Conservation (phyloP, 2,329 filamentous ascomycete genomes). For the Mycocentrospora acerina region DNA sequence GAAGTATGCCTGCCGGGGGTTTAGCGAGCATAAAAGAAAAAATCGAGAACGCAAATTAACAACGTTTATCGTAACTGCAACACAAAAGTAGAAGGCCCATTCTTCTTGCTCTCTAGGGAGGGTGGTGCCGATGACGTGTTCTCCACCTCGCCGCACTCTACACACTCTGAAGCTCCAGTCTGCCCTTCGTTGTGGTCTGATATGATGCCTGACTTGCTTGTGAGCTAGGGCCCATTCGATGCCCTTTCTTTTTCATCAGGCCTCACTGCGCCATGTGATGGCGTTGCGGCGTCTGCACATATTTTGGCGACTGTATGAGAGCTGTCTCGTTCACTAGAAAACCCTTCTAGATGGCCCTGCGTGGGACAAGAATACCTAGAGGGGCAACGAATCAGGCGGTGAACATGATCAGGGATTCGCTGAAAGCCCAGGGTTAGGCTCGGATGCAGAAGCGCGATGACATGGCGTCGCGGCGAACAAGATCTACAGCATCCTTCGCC, state of each 20-base stretch:
- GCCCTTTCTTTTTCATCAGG: constrained; percentile 26
- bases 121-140: constrained; percentile 37
- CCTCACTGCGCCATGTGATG: constrained; percentile 31
- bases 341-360: constrained; percentile 9
- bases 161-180: constrained; percentile 19
- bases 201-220: constrained; percentile 26
- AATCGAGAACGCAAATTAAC: constrained; percentile 25
- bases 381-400: constrained; percentile 44
- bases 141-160: constrained; percentile 26
- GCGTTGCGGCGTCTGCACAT: constrained; percentile 29
- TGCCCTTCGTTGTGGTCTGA: constrained; percentile 25
- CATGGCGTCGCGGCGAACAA: constrained; percentile 43
- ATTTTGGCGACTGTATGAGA: constrained; percentile 21
- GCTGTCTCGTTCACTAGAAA: constrained; percentile 24
- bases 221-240: constrained; percentile 27
- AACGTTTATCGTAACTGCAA: constrained; percentile 27
- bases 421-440: constrained; percentile 30
- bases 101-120: constrained; percentile 16
- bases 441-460: constrained; percentile 41
- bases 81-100: constrained; percentile 28
- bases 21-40: constrained; percentile 35
- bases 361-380: constrained; percentile 14
- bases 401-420: constrained; percentile 43
- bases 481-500: constrained; percentile 43
- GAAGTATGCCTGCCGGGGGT: constrained; percentile 29